phyloP scores from a whole-genome alignment of 768 basidiomycete genomes.

The Hericium rajendrae region DNA sequence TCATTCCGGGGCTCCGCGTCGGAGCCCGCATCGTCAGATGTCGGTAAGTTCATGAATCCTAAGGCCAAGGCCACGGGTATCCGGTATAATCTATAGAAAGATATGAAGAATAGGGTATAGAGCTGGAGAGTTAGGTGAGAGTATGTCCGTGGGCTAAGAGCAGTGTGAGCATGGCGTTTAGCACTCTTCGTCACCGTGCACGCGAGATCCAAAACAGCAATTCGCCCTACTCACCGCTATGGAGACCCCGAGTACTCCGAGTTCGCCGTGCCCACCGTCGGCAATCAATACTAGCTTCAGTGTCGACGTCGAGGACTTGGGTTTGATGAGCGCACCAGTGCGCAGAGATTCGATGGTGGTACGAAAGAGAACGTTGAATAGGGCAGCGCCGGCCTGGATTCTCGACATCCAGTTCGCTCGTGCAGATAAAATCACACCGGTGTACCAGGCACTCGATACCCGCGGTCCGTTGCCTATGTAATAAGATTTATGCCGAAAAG shows the following conservation, averaged over 20 bases:
- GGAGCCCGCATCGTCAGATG: background rate
- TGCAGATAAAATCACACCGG: no score
- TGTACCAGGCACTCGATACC: no score
- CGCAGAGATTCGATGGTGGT: no score
- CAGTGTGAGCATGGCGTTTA: background rate
- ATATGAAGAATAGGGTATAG: background rate
- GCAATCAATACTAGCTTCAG: no score
- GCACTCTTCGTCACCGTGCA: background rate
- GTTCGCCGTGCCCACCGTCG: conserved; percentile 6
- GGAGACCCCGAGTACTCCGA: background rate
- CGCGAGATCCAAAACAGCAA: background rate
- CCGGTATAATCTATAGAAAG: background rate
- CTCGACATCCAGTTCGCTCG: no score
- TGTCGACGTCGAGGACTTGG: no score
- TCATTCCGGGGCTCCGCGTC: background rate
- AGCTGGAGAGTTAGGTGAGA: background rate
- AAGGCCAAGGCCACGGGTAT: background rate
- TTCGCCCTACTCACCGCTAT: background rate
- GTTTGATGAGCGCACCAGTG: no score
- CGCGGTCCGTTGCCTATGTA: no score
- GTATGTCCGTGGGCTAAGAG: no score
- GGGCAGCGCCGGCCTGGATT: no score
- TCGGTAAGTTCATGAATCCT: background rate
- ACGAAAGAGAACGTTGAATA: no score
- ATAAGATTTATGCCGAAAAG: no score